Evolutionary conservation across 2,329 filamentous ascomycete genomes (phyloP).

Genomic region (Fusarium ramigenum): DNA sequence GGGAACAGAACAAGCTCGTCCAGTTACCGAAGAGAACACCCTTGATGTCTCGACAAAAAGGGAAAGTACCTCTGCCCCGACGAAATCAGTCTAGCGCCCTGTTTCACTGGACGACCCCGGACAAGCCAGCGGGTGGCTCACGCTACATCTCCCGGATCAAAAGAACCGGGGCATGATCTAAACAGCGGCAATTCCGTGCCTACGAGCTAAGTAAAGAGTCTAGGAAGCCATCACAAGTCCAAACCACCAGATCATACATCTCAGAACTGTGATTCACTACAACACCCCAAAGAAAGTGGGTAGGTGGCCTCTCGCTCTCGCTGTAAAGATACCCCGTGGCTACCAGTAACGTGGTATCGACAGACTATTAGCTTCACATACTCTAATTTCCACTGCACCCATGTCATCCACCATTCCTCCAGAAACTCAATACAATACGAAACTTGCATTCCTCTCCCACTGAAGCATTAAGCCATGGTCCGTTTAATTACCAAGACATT

Average conservation of each 20-base stretch:
- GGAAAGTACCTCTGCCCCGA: background rate
- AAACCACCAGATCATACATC: slow-evolving; percentile 8
- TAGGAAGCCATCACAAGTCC: slow-evolving; percentile 1
- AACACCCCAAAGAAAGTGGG: background rate
- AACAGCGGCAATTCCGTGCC: slow-evolving; percentile 2
- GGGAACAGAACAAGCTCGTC: slow-evolving; percentile 11
- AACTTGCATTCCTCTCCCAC: slow-evolving; percentile 11
- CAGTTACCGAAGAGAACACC: background rate
- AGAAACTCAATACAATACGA: background rate
- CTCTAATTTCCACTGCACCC: slow-evolving; percentile 5
- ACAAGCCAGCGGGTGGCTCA: slow-evolving; percentile 31
- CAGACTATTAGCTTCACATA: background rate
- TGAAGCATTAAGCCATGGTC: slow-evolving; percentile 6
- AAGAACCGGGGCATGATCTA: background rate
- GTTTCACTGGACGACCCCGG: slow-evolving; percentile 35
- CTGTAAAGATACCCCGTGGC: slow-evolving; percentile 2
- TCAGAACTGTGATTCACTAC: background rate
- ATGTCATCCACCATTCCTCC: slow-evolving; percentile 5
- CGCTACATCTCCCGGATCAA: slow-evolving; percentile 1
- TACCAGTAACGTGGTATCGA: background rate
- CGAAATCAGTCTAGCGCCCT: slow-evolving; percentile 29
- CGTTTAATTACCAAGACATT: slow-evolving; percentile 15
- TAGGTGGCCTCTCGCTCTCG: background rate
- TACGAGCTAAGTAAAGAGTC: background rate
- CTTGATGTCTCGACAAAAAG: slow-evolving; percentile 3